Percentiles rank a stretch among this genome's conserved stretches.
Evolutionary conservation across 176 grass and related monocot species (phyloP).

Genomic region (Oryza longistaminata): DNA sequence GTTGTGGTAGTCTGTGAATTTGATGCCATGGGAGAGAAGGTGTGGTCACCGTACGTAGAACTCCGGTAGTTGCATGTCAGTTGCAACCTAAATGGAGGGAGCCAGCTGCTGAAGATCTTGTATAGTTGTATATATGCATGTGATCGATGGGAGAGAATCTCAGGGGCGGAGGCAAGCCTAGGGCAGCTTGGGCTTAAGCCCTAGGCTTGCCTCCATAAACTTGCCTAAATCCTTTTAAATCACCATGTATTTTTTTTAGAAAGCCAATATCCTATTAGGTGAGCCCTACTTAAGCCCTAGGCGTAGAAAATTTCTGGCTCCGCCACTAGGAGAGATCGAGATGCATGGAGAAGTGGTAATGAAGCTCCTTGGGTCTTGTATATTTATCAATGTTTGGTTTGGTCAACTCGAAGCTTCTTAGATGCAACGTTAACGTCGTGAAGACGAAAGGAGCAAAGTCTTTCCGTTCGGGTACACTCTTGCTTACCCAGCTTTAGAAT

Average conservation of each 20-base stretch:
- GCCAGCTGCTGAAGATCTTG: neutral
- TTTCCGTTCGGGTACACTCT: neutral
- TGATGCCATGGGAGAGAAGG: conserved; percentile 23
- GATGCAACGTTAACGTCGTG: conserved; percentile 42
- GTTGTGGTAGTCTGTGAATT: conserved; percentile 4
- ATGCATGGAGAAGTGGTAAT: neutral
- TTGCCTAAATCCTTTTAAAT: too few species aligned
- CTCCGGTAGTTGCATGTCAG: neutral
- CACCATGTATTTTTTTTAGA: too few species aligned
- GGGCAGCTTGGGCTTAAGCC: too few species aligned
- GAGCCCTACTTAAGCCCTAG: too few species aligned
- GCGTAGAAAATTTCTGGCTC: too few species aligned
- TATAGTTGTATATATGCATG: too few species aligned
- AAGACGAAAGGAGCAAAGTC: neutral
- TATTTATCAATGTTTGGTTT: conserved; percentile 22
- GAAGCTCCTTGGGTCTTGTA: conserved; percentile 8
- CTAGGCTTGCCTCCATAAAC: too few species aligned
- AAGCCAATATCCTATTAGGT: too few species aligned
- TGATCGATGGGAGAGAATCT: neutral
- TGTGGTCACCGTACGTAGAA: neutral
- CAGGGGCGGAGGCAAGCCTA: too few species aligned
- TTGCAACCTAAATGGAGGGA: conserved; percentile 2
- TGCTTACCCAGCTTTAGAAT: neutral
- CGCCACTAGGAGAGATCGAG: too few species aligned
- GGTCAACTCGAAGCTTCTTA: conserved; percentile 45